These are phyloP conservation scores for Termitomyces sp. DNA, from an alignment of 1,284 basidiomycete genomes.

Conservation along the genomic window DNA sequence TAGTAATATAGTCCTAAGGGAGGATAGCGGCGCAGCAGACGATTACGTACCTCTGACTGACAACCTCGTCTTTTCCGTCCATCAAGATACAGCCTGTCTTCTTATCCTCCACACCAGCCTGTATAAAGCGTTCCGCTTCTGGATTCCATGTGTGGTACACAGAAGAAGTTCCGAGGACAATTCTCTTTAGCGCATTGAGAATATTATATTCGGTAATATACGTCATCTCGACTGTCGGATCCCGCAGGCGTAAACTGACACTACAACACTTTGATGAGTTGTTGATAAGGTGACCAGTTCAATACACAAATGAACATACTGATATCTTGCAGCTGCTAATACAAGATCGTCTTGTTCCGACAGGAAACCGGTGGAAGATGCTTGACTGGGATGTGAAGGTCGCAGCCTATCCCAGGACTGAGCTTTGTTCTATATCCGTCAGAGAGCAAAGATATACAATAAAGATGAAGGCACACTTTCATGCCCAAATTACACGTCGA, in stretches of 20 bases:
- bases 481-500: constrained; percentile 19
- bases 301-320: constrained; percentile 36
- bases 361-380: constrained; percentile 46
- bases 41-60: constrained; percentile 47
- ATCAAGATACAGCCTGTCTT: constrained; percentile 35
- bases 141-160: constrained; percentile 57
- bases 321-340: constrained; percentile 48
- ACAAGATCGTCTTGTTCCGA: constrained; percentile 54
- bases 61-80: constrained; percentile 48
- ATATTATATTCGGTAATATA: constrained; percentile 44
- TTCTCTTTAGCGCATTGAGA: constrained; percentile 45
- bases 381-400: constrained; percentile 24
- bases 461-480: constrained; percentile 16
- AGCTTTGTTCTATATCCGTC: constrained; percentile 32
- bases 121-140: constrained; percentile 43
- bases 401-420: constrained; percentile 60
- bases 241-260: constrained; percentile 38
- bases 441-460: constrained; percentile 5
- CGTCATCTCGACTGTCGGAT: constrained; percentile 31
- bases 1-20: constrained; percentile 20
- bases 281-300: neutral
- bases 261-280: constrained; percentile 24
- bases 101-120: constrained; percentile 25
- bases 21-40: neutral
- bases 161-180: constrained; percentile 62